These are phyloP conservation scores for Maudiozyma bulderi DNA, from an alignment of 805 yeast genomes.

Conservation along the genomic window DNA sequence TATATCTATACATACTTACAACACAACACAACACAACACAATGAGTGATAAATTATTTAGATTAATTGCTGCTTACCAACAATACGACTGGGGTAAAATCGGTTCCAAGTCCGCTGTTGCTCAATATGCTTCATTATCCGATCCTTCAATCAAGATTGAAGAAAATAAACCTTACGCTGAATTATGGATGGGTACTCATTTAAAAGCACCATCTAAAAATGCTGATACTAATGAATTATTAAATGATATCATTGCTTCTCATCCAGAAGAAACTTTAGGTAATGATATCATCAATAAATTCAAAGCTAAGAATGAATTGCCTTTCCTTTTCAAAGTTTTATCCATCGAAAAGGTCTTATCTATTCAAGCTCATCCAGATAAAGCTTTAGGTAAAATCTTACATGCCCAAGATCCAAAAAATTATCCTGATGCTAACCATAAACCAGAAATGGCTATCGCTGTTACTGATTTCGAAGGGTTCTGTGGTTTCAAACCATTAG, in stretches of 20 bases:
- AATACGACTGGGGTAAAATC: constrained; percentile 81
- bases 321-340: constrained; percentile 88
- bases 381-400: constrained; percentile 63
- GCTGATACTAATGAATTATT: constrained; percentile 48
- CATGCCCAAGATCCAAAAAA: constrained; percentile 80
- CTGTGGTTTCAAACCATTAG: constrained; percentile 93
- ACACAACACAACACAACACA: background rate
- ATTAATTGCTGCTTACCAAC: constrained; percentile 52
- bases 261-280: constrained; percentile 56
- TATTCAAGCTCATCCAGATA: constrained; percentile 98
- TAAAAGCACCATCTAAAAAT: constrained; percentile 71
- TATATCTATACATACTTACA: no score
- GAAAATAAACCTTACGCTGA: constrained; percentile 88
- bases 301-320: constrained; percentile 62
- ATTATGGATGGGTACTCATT: constrained; percentile 99
- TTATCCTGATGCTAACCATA: constrained; percentile 96
- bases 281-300: constrained; percentile 50
- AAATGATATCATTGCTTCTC: constrained; percentile 51
- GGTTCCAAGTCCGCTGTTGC: constrained; percentile 87
- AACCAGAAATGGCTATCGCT: constrained; percentile 99
- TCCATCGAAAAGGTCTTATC: constrained; percentile 88
- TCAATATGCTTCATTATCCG: constrained; percentile 64
- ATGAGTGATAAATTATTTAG: constrained; percentile 30
- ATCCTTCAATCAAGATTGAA: constrained; percentile 51
- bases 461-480: constrained; percentile 93